Evolutionary conservation across 345 rosid genomes (phyloP).

Genomic region (Isatis tinctoria): DNA sequence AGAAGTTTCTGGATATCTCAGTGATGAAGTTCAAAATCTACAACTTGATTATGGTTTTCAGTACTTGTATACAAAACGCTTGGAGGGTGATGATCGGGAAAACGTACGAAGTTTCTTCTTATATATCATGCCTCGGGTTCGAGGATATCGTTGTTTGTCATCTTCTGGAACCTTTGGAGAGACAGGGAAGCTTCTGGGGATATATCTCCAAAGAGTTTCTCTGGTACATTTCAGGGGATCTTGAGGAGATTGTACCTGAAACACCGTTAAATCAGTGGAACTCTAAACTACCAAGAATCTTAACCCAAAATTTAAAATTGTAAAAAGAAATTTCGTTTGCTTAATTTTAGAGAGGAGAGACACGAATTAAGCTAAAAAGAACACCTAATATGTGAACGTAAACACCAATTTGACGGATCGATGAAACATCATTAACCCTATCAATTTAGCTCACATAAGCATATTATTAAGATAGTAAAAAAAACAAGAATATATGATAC

Average conservation of each 20-base stretch:
- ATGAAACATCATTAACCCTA: too few species aligned
- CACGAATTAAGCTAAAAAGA: neutral
- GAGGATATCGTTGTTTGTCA: neutral
- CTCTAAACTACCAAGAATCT: neutral
- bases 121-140: neutral
- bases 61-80: conserved; percentile 19
- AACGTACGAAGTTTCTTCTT: neutral
- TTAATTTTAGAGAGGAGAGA: neutral
- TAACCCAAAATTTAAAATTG: neutral
- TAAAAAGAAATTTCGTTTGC: neutral
- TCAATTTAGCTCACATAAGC: neutral
- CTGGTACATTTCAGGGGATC: neutral
- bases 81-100: conserved; percentile 33
- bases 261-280: neutral
- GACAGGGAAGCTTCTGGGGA: neutral
- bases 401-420: neutral
- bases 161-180: conserved; percentile 13
- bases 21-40: neutral
- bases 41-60: neutral
- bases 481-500: neutral
- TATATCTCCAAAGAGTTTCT: neutral
- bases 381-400: neutral
- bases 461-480: neutral
- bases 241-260: neutral
- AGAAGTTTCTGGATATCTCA: neutral